phyloP scores from a whole-genome alignment of 139 green algal species.

The Picochlorum sp. region DNA sequence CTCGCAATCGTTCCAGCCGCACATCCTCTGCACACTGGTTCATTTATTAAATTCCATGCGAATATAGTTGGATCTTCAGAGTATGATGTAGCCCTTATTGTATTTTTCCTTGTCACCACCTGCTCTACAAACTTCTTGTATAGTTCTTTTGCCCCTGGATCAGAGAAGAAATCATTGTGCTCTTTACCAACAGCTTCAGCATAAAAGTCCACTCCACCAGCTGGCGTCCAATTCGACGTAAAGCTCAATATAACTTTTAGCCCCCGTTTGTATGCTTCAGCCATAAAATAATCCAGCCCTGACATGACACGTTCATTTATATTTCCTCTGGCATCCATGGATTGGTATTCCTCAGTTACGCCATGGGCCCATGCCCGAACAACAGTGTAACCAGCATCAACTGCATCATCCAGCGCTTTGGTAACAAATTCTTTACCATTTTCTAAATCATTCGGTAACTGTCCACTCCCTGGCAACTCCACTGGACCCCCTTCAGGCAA shows the following conservation, averaged over 20 bases:
- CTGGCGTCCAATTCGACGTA: conserved; percentile 40
- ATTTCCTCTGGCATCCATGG: conserved; percentile 15
- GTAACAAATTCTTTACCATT: conserved; percentile 22
- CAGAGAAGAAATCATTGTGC: conserved; percentile 48
- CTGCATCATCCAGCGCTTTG: conserved; percentile 26
- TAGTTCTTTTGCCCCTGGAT: conserved; percentile 16
- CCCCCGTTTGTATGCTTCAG: conserved; percentile 22
- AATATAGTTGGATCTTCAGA: conserved; percentile 65
- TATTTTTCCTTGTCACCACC: conserved; percentile 34
- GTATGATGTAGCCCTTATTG: conserved; percentile 38
- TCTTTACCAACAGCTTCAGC: conserved; percentile 17
- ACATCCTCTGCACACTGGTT: conserved; percentile 38
- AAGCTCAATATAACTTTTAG: conserved; percentile 38
- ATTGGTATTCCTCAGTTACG: conserved; percentile 17
- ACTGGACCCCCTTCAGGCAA: neutral
- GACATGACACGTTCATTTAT: conserved; percentile 33
- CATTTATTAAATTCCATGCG: conserved; percentile 70
- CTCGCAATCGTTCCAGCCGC: conserved; percentile 14
- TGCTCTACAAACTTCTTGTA: conserved; percentile 26
- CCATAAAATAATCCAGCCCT: conserved; percentile 30
- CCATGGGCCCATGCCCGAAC: conserved; percentile 32
- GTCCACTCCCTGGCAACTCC: neutral
- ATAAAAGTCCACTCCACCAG: conserved; percentile 33
- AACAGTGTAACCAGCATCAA: conserved; percentile 22
- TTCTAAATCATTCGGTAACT: neutral